Base-by-base conservation (phyloP, 495 filamentous ascomycete species). In the Xylaria bambusicola region DNA sequence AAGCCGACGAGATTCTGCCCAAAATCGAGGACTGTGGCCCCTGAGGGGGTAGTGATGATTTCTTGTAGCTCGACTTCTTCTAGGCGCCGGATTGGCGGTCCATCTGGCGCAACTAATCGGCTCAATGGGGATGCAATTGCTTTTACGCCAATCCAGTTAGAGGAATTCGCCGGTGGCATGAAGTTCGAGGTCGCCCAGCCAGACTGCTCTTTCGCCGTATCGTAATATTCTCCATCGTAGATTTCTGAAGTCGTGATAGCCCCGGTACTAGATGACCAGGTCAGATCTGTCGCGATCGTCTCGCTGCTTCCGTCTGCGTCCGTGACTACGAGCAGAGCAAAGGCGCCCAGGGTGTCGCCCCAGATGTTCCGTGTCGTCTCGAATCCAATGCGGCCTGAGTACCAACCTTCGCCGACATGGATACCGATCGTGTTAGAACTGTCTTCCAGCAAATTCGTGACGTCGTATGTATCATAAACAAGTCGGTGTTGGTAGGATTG, bases 361-460 rank as follows among this genome's bases (percentile, higher is more conserved):
- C 77, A 85, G 20, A 80, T 45, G 46, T 77, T 72, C 5, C 67
- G 61, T 15, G 3, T 33, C 2, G 66, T 72, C 8, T 50, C 57
- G 24, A 73, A 79, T 0, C 82, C 82, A 10, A 84, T 62, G n/a
- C 79, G 71, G 12, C 77, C 78, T 3, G 75, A 62, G 66, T 73
- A 84, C 83, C 83, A 85, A 0, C 82, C 83, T 48, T 85, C 83
- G 0, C 73, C 80, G 17, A 83, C 77, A 27, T 78, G 74, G 6
- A 78, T 78, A 0, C 75, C 78, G 50, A 85, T 71, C 0, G 64
- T 71, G 63, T 83, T 83, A 1, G 61, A 54, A 3, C 75, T 74
- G 1, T 66, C 35, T 5, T 65, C 26, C 3, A 82, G 59, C 0
- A 75, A 56, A 0, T 68, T 61, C 3, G 74, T 70, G 6, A 85